These are phyloP conservation scores for Endocalyx cinctus DNA, from an alignment of 2,329 filamentous ascomycete species.

Conservation along the genomic window DNA sequence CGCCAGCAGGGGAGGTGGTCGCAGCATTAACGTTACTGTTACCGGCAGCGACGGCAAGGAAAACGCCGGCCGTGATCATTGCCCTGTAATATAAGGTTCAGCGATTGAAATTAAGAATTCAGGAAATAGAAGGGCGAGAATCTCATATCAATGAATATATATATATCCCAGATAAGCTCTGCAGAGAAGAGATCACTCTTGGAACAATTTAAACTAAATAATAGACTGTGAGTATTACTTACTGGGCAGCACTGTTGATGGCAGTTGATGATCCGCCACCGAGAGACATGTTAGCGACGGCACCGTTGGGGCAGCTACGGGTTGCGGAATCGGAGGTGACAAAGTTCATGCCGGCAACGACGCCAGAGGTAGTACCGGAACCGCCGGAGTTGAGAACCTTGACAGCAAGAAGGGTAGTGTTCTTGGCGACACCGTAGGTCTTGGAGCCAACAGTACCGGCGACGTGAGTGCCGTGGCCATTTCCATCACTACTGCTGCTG, in stretches of 20 bases:
- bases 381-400: conserved; percentile 37
- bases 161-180: too few species aligned
- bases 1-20: conserved; percentile 43
- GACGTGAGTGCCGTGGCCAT: conserved; percentile 40
- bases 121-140: too few species aligned
- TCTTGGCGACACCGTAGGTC: conserved; percentile 43
- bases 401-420: conserved; percentile 35
- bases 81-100: too few species aligned
- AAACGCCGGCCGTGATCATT: conserved; percentile 42
- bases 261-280: conserved; percentile 40
- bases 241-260: conserved; percentile 48
- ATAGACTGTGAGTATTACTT: too few species aligned
- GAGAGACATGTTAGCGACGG: conserved; percentile 53
- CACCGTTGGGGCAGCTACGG: conserved; percentile 33
- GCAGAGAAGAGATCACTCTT: too few species aligned
- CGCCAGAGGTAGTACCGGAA: conserved; percentile 23
- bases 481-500: conserved; percentile 28
- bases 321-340: conserved; percentile 40
- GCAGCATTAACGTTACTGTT: conserved; percentile 40
- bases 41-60: conserved; percentile 52
- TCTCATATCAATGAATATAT: too few species aligned
- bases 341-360: conserved; percentile 32
- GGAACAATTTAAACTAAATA: too few species aligned
- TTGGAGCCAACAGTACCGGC: conserved; percentile 26
- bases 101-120: too few species aligned